Conservation (phyloP, 495 filamentous ascomycete species). For the Copromyces sp. region DNA sequence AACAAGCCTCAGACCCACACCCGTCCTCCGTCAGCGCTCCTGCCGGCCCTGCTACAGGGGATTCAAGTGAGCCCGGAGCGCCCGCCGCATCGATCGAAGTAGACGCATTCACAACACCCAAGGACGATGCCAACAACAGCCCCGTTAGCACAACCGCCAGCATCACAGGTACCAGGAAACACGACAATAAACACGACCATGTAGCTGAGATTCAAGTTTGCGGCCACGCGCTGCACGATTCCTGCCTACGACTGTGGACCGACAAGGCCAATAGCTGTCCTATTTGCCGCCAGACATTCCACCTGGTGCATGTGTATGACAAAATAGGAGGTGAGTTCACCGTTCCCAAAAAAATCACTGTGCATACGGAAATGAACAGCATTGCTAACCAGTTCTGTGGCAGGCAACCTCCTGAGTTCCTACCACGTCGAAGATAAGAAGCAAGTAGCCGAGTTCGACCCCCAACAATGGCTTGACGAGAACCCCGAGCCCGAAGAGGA, state of each 20-base stretch:
- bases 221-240: slow-evolving; percentile 82
- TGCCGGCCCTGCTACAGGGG: neutral
- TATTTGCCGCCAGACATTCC: slow-evolving; percentile 86
- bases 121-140: slow-evolving; percentile 18
- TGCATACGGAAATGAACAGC: neutral
- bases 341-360: neutral
- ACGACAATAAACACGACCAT: slow-evolving; percentile 25
- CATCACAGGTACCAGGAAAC: slow-evolving; percentile 35
- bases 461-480: slow-evolving; percentile 63
- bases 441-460: slow-evolving; percentile 82
- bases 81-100: slow-evolving; percentile 3
- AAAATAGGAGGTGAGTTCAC: slow-evolving; percentile 59
- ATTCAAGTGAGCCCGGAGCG: slow-evolving; percentile 1
- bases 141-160: slow-evolving; percentile 20
- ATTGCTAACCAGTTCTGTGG: slow-evolving; percentile 17
- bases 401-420: slow-evolving; percentile 65
- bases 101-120: slow-evolving; percentile 4
- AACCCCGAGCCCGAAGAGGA: slow-evolving; percentile 57
- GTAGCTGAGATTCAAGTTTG: slow-evolving; percentile 54
- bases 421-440: slow-evolving; percentile 82
- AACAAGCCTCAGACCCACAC: slow-evolving; percentile 15
- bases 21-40: slow-evolving; percentile 4
- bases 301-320: slow-evolving; percentile 74
- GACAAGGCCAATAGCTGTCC: slow-evolving; percentile 96
- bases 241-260: slow-evolving; percentile 85